phyloP scores from a whole-genome alignment of 768 basidiomycete genomes.

The Kwoniella newhampshirensis region DNA sequence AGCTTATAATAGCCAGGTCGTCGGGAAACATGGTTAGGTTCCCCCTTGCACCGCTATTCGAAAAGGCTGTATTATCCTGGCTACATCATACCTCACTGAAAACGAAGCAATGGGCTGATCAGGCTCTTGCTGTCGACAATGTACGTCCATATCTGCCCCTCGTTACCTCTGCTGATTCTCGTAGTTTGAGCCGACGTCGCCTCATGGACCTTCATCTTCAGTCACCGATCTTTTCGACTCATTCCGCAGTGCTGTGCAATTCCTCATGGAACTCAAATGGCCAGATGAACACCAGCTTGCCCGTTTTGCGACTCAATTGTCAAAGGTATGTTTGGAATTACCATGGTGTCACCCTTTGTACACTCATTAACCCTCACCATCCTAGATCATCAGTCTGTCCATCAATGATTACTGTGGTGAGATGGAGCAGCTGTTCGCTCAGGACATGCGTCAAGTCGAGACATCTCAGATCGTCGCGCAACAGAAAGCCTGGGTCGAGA shows the following conservation, averaged over 20 bases:
- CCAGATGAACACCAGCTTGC: constrained; percentile 84
- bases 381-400: constrained; percentile 87
- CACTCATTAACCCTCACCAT: too few species aligned
- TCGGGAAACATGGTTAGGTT: constrained; percentile 57
- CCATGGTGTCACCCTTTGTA: too few species aligned
- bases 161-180: neutral
- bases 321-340: constrained; percentile 65
- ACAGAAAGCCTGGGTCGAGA: constrained; percentile 60
- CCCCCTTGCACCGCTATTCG: constrained; percentile 74
- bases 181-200: constrained; percentile 65
- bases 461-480: constrained; percentile 68
- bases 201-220: constrained; percentile 87
- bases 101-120: constrained; percentile 89
- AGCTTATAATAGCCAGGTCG: neutral
- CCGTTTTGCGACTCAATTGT: constrained; percentile 79
- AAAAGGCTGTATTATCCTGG: constrained; percentile 85
- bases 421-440: constrained; percentile 83
- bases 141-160: constrained; percentile 55
- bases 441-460: constrained; percentile 82
- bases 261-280: constrained; percentile 88
- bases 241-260: constrained; percentile 81
- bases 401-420: constrained; percentile 86
- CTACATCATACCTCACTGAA: constrained; percentile 81
- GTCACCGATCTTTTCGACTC: constrained; percentile 96
- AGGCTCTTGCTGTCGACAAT: constrained; percentile 82